Evolutionary conservation across 805 yeast species (phyloP).

Genomic region (Cyberlindnera bimundalis): DNA sequence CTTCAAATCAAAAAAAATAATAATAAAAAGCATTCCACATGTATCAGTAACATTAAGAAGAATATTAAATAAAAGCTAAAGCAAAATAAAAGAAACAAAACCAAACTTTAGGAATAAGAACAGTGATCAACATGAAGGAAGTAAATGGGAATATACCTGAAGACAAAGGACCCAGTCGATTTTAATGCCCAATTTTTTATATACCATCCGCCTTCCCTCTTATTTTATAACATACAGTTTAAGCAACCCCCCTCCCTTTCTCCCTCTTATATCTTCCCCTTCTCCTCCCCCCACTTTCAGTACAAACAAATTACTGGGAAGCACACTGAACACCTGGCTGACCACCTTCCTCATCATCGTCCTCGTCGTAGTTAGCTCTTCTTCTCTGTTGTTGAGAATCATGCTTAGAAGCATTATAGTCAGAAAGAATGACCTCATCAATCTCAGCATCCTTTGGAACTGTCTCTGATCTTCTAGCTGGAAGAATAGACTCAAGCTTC

Average conservation of each 20-base stretch:
- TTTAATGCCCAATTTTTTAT: too few species aligned
- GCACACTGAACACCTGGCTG: conserved; percentile 90
- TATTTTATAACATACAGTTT: too few species aligned
- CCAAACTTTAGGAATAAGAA: background rate
- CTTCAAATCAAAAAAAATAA: too few species aligned
- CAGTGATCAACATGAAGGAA: conserved; percentile 19
- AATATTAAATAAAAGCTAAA: background rate
- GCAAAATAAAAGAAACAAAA: background rate
- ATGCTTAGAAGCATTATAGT: conserved; percentile 64
- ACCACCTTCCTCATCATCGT: conserved; percentile 55
- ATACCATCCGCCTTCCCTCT: too few species aligned
- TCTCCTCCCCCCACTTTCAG: too few species aligned
- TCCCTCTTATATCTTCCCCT: background rate
- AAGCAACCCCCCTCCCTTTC: background rate
- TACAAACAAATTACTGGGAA: conserved; percentile 52
- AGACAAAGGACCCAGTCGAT: background rate
- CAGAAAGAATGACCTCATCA: conserved; percentile 76
- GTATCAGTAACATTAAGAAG: too few species aligned
- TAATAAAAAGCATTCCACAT: too few species aligned
- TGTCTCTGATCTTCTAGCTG: conserved; percentile 53
- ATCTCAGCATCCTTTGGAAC: conserved; percentile 73
- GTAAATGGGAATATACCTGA: conserved; percentile 1
- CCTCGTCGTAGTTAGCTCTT: conserved; percentile 43
- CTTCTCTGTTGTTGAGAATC: conserved; percentile 34
- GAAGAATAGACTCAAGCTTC: conserved; percentile 71